Conservation (phyloP, 106 monocot genomes). For the Triglochin maritima region DNA sequence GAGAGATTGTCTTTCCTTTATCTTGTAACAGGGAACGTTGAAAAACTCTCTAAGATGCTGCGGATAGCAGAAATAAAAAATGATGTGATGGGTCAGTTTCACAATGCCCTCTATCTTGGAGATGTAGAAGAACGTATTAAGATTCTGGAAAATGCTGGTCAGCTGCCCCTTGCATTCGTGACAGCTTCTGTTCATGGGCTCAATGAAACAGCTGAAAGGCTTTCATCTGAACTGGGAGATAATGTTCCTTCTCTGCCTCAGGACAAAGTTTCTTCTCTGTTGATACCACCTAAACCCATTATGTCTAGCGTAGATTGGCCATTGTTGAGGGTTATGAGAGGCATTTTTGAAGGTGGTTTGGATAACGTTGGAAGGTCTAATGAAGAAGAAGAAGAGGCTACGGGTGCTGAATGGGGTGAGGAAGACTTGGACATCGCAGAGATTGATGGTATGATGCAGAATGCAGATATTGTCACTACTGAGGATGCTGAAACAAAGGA, state of each 20-base stretch:
- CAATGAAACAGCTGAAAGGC: slow-evolving; percentile 57
- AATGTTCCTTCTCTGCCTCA: slow-evolving; percentile 54
- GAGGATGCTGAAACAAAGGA: slow-evolving; percentile 42
- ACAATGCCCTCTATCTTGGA: slow-evolving; percentile 87
- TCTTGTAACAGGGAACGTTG: slow-evolving; percentile 71
- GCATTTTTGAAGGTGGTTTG: slow-evolving; percentile 74
- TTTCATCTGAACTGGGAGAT: slow-evolving; percentile 65
- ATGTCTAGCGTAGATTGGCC: slow-evolving; percentile 67
- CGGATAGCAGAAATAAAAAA: slow-evolving; percentile 85
- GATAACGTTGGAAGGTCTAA: slow-evolving; percentile 35
- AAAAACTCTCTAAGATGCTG: slow-evolving; percentile 79
- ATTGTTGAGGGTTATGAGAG: slow-evolving; percentile 70
- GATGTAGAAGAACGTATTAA: slow-evolving; percentile 61
- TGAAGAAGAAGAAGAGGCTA: slow-evolving; percentile 29
- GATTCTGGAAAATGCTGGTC: slow-evolving; percentile 76
- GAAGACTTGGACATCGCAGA: slow-evolving; percentile 71
- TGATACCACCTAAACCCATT: slow-evolving; percentile 66
- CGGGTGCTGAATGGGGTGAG: slow-evolving; percentile 63
- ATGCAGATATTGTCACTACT: slow-evolving; percentile 28
- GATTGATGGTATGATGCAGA: slow-evolving; percentile 30
- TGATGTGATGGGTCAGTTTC: slow-evolving; percentile 92
- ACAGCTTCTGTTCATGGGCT: slow-evolving; percentile 70
- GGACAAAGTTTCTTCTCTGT: slow-evolving; percentile 43
- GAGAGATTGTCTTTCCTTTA: slow-evolving; percentile 88
- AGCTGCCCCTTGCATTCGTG: slow-evolving; percentile 83